Percentiles rank a stretch among this genome's conserved stretches.
phyloP scores from a whole-genome alignment of 768 basidiomycete species.

The Suillus subluteus region DNA sequence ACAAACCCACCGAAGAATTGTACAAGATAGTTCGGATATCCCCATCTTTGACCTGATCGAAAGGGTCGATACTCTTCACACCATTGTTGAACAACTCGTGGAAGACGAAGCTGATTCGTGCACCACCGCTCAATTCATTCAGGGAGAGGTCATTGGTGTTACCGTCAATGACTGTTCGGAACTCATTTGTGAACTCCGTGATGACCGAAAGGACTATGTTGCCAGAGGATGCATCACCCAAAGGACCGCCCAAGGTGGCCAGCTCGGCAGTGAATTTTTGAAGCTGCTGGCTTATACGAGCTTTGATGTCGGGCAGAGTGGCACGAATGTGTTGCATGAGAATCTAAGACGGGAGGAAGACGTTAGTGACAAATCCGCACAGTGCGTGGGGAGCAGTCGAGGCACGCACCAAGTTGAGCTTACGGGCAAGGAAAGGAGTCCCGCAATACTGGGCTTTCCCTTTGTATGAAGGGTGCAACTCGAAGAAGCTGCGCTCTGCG shows the following conservation, averaged over 20 bases:
- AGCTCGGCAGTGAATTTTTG: conserved; percentile 89
- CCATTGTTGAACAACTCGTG: conserved; percentile 98
- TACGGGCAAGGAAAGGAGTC: conserved; percentile 93
- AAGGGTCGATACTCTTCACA: conserved; percentile 94
- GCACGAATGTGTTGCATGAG: conserved; percentile 99
- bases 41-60: conserved; percentile 98
- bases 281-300: conserved; percentile 88
- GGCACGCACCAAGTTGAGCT: conserved; percentile 83
- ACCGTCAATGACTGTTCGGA: conserved; percentile 96
- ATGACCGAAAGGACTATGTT: conserved; percentile 96
- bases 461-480: conserved; percentile 91
- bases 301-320: conserved; percentile 98
- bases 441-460: conserved; percentile 96
- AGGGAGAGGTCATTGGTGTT: conserved; percentile 93
- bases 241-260: conserved; percentile 78
- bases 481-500: conserved; percentile 90
- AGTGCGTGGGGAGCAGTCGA: background rate
- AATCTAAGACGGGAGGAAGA: conserved; percentile 55
- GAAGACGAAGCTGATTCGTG: conserved; percentile 98
- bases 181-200: conserved; percentile 97
- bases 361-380: background rate
- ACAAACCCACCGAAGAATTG: conserved; percentile 85
- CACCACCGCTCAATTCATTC: conserved; percentile 98
- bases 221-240: conserved; percentile 84
- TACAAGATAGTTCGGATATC: conserved; percentile 96